These are phyloP conservation scores for Aeschynomene evenia DNA, from an alignment of 306 rosid species.

Conservation along the genomic window DNA sequence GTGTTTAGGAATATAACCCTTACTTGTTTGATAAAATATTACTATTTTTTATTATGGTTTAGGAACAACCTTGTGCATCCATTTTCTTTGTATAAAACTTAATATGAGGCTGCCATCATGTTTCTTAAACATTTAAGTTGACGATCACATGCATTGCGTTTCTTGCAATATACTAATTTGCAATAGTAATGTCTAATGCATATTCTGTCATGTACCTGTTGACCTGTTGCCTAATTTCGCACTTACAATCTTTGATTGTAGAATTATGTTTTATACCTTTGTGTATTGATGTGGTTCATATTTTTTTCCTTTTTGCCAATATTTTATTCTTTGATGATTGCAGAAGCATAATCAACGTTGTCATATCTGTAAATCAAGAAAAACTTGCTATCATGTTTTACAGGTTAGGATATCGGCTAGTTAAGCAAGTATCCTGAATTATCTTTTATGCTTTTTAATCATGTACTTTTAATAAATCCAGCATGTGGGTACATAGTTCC, in stretches of 20 bases:
- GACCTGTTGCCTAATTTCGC: neutral
- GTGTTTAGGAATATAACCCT: neutral
- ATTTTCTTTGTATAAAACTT: slow-evolving; percentile 10
- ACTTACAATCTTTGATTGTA: neutral
- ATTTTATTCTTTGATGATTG: slow-evolving; percentile 38
- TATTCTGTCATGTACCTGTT: slow-evolving; percentile 14
- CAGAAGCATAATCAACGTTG: slow-evolving; percentile 87
- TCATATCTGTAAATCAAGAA: slow-evolving; percentile 72
- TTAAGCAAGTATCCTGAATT: slow-evolving; percentile 24
- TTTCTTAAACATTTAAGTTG: neutral
- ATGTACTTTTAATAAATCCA: slow-evolving; percentile 20
- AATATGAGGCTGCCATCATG: neutral
- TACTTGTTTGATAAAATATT: slow-evolving; percentile 8
- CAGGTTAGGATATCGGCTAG: slow-evolving; percentile 67
- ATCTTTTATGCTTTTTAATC: slow-evolving; percentile 15
- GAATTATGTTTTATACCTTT: neutral
- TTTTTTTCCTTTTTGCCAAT: slow-evolving; percentile 27
- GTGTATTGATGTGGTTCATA: slow-evolving; percentile 10
- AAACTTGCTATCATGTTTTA: slow-evolving; percentile 71
- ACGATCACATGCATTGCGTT: neutral
- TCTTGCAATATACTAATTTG: slow-evolving; percentile 22
- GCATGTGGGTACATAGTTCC: slow-evolving; percentile 10
- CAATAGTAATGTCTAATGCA: neutral
- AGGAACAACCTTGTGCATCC: slow-evolving; percentile 13
- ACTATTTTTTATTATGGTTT: slow-evolving; percentile 9